These are phyloP conservation scores for Phylloporus arenicola DNA, from an alignment of 768 basidiomycete species.

Conservation along the genomic window DNA sequence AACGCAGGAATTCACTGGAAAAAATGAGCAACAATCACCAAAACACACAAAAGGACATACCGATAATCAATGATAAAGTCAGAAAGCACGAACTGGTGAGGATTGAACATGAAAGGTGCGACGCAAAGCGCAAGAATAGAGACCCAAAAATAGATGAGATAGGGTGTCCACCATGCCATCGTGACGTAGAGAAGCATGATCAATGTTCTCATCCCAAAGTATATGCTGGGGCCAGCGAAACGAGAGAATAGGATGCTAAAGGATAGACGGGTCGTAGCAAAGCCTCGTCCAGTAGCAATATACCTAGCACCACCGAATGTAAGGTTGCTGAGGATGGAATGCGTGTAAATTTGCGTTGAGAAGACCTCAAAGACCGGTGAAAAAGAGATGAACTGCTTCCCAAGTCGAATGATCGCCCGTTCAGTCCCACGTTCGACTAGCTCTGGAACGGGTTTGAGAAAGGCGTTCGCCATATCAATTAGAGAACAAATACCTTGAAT, in stretches of 20 bases:
- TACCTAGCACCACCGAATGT: slow-evolving; percentile 98
- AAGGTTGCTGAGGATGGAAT: slow-evolving; percentile 94
- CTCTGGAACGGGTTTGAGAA: slow-evolving; percentile 45
- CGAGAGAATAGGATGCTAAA: slow-evolving; percentile 97
- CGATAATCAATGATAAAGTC: slow-evolving; percentile 97
- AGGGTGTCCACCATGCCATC: slow-evolving; percentile 84
- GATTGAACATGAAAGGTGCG: slow-evolving; percentile 98
- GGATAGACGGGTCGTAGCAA: slow-evolving; percentile 91
- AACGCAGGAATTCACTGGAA: slow-evolving; percentile 88
- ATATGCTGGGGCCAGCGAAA: slow-evolving; percentile 97
- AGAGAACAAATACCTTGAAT: slow-evolving; percentile 65
- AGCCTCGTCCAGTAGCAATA: slow-evolving; percentile 98
- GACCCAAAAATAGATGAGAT: slow-evolving; percentile 96
- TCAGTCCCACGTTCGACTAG: slow-evolving; percentile 92
- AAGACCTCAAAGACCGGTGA: slow-evolving; percentile 98
- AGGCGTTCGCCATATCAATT: slow-evolving; percentile 6
- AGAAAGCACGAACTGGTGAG: slow-evolving; percentile 97
- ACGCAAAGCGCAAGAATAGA: slow-evolving; percentile 89
- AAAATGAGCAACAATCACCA: background rate
- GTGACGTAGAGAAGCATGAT: slow-evolving; percentile 94
- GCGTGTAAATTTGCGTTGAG: slow-evolving; percentile 95
- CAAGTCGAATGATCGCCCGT: slow-evolving; percentile 85
- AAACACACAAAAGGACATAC: slow-evolving; percentile 35
- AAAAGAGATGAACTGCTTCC: slow-evolving; percentile 90
- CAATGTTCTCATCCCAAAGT: slow-evolving; percentile 90